A percentile compares a stretch with the other conserved stretches of the same genome.
Evolutionary conservation across 345 rosid genomes (phyloP).

Genomic region (Syzygium oleosum): DNA sequence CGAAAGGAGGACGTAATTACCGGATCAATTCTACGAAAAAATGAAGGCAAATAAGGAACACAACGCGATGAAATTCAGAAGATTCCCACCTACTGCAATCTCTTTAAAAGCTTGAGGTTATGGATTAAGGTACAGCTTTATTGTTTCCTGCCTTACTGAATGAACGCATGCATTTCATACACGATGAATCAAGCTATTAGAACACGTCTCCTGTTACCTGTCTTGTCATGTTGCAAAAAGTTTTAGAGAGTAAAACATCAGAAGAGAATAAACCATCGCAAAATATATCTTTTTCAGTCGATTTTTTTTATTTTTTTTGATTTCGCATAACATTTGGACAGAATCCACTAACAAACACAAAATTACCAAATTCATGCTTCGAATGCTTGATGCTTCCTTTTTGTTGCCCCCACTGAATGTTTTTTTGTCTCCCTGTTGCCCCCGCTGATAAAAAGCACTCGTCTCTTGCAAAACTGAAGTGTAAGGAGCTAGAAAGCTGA

Average conservation of each 20-base stretch:
- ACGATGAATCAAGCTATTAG: too few relatives aligned
- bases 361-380: too few relatives aligned
- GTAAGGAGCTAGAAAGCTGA: not conserved
- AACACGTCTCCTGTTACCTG: too few relatives aligned
- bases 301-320: too few relatives aligned
- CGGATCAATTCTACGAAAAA: not conserved
- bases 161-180: not conserved
- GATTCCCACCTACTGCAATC: not conserved
- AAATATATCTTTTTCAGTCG: too few relatives aligned
- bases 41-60: not conserved
- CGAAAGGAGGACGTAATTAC: not conserved
- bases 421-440: not conserved
- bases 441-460: not conserved
- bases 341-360: too few relatives aligned
- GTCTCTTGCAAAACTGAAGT: not conserved
- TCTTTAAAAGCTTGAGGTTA: not conserved
- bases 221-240: too few relatives aligned
- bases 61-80: not conserved
- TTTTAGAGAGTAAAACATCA: too few relatives aligned
- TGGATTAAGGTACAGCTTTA: not conserved
- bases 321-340: too few relatives aligned
- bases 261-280: too few relatives aligned
- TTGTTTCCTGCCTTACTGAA: not conserved
- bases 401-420: not conserved
- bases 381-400: not conserved